These are phyloP conservation scores for Fusarium avenaceum DNA, from an alignment of 2,329 filamentous ascomycete species.

Conservation along the genomic window DNA sequence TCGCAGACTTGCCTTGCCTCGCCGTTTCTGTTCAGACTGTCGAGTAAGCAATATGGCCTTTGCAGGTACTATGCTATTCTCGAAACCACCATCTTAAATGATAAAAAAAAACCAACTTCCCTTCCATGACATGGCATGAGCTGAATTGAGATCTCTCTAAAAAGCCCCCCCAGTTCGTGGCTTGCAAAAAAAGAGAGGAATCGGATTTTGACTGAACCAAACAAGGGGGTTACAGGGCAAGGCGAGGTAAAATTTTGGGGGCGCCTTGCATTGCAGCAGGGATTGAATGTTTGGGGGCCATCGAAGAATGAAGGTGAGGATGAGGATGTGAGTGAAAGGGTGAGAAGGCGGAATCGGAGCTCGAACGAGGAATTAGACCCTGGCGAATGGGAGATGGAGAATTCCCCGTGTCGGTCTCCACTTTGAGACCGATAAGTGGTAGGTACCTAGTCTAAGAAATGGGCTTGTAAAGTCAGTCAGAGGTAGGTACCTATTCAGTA, in stretches of 20 bases:
- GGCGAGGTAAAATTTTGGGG: not conserved
- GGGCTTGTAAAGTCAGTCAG: no score
- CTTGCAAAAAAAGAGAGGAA: slow-evolving; percentile 23
- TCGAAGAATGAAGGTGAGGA: not conserved
- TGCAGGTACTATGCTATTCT: not conserved
- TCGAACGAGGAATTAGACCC: slow-evolving; percentile 3
- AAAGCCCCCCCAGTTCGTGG: slow-evolving; percentile 10
- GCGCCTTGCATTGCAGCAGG: slow-evolving; percentile 7
- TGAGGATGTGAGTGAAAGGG: not conserved
- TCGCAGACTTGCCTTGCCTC: no score
- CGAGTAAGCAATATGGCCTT: not conserved
- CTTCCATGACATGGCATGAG: slow-evolving; percentile 11
- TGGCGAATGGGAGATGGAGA: slow-evolving; percentile 13
- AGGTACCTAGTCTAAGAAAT: not conserved
- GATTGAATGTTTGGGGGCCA: not conserved
- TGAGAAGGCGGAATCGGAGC: slow-evolving; percentile 18
- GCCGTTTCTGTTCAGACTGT: no score
- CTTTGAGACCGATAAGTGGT: not conserved
- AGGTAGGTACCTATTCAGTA: no score
- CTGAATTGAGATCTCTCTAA: slow-evolving; percentile 15
- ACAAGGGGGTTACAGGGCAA: slow-evolving; percentile 21
- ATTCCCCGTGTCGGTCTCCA: slow-evolving; percentile 4
- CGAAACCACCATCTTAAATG: slow-evolving; percentile 4
- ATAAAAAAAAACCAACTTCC: not conserved
- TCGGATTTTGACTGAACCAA: slow-evolving; percentile 8